Evolutionary conservation across 2,329 filamentous ascomycete genomes (phyloP).

Genomic region (Trichoderma citrinoviride): DNA sequence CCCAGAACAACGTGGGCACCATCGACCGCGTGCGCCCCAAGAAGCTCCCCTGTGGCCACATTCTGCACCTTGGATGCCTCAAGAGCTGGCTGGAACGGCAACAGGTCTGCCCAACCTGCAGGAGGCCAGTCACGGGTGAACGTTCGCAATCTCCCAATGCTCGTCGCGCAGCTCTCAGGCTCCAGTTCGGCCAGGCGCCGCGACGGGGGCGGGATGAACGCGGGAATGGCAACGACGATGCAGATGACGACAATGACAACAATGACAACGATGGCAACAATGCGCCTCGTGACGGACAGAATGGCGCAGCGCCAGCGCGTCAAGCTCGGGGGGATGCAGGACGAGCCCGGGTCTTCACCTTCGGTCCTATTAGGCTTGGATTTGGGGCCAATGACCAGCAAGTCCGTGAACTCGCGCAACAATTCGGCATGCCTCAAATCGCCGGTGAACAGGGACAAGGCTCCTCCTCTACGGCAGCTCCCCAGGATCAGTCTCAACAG

Average conservation of each 20-base stretch:
- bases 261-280: conserved; percentile 22
- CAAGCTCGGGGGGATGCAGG: conserved; percentile 28
- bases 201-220: conserved; percentile 26
- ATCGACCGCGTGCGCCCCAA: conserved; percentile 87
- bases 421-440: conserved; percentile 50
- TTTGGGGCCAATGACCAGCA: conserved; percentile 71
- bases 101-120: conserved; percentile 94
- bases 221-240: conserved; percentile 25
- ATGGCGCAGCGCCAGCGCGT: conserved; percentile 25
- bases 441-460: conserved; percentile 27
- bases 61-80: conserved; percentile 89
- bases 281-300: conserved; percentile 20
- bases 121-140: conserved; percentile 63
- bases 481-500: conserved; percentile 25
- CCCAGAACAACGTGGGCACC: conserved; percentile 56
- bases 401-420: conserved; percentile 65
- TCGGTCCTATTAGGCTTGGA: conserved; percentile 72
- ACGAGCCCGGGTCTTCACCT: conserved; percentile 61
- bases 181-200: conserved; percentile 32
- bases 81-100: conserved; percentile 97
- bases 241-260: conserved; percentile 1
- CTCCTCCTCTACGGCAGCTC: conserved; percentile 24
- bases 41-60: conserved; percentile 94
- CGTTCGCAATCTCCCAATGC: conserved; percentile 31
- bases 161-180: conserved; percentile 30